Conservation (phyloP, 768 basidiomycete species). For the Agaricus subrufescens region DNA sequence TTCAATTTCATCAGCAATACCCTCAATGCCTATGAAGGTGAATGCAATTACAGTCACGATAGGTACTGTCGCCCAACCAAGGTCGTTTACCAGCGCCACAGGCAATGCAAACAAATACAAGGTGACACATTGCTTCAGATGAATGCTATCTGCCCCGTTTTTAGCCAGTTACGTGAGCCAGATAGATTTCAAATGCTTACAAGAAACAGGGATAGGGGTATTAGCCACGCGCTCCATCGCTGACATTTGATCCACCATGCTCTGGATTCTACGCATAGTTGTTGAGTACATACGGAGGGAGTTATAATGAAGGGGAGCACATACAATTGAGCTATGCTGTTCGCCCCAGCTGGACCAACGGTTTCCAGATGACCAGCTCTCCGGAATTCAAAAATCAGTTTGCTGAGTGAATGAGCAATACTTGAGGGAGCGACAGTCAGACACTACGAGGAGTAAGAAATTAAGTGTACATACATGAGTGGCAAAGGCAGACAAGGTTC, state of each 20-base stretch:
- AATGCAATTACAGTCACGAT: slow-evolving; percentile 84
- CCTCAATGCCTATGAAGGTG: slow-evolving; percentile 93
- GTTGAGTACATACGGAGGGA: not conserved
- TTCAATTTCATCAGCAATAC: slow-evolving; percentile 92
- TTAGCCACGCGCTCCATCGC: slow-evolving; percentile 90
- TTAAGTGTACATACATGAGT: slow-evolving; percentile 49
- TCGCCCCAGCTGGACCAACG: slow-evolving; percentile 84
- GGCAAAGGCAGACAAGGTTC: slow-evolving; percentile 75
- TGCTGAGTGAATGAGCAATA: slow-evolving; percentile 77
- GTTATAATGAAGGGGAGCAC: slow-evolving; percentile 13
- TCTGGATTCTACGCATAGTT: slow-evolving; percentile 50
- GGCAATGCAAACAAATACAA: slow-evolving; percentile 90
- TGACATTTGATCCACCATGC: slow-evolving; percentile 81
- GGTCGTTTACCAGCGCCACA: slow-evolving; percentile 75
- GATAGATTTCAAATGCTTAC: slow-evolving; percentile 30
- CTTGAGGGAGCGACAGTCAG: slow-evolving; percentile 27
- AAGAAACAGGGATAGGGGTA: slow-evolving; percentile 77
- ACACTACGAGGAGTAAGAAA: not conserved
- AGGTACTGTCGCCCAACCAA: slow-evolving; percentile 83
- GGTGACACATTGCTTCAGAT: slow-evolving; percentile 93
- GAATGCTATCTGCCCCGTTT: slow-evolving; percentile 65
- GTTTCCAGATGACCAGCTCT: slow-evolving; percentile 82
- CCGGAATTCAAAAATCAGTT: slow-evolving; percentile 67
- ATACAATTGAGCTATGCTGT: slow-evolving; percentile 70
- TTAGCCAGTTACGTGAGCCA: slow-evolving; percentile 7